Percentiles rank a stretch among this genome's conserved stretches.
Conservation (phyloP, 192 early-diverging fungal species). For the Entomortierella beljakovae region DNA sequence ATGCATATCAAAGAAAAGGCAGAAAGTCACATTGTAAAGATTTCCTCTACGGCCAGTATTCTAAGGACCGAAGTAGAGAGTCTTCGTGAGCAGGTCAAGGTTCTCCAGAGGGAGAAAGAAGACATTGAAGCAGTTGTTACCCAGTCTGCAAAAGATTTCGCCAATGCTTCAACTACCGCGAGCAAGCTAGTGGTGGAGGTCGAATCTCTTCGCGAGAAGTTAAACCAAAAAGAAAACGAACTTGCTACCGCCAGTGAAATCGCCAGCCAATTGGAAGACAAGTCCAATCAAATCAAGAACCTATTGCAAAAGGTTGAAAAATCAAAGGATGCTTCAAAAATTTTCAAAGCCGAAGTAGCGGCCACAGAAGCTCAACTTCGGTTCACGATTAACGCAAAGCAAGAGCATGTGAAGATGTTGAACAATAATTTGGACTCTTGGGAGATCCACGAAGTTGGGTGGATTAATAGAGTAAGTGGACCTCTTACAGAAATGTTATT, state of each 20-base stretch:
- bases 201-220: slow-evolving; percentile 20
- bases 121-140: neutral
- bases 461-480: slow-evolving; percentile 20
- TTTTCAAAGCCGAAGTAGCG: slow-evolving; percentile 9
- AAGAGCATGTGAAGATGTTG: slow-evolving; percentile 13
- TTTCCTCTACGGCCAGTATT: slow-evolving; percentile 29
- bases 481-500: too few relatives aligned
- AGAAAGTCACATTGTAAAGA: slow-evolving; percentile 10
- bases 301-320: slow-evolving; percentile 20
- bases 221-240: slow-evolving; percentile 5
- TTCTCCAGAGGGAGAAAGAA: slow-evolving; percentile 8
- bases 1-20: slow-evolving; percentile 9
- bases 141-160: slow-evolving; percentile 5
- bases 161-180: slow-evolving; percentile 25
- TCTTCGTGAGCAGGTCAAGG: slow-evolving; percentile 15
- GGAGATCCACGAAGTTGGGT: slow-evolving; percentile 34
- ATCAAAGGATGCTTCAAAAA: slow-evolving; percentile 1
- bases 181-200: slow-evolving; percentile 24
- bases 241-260: neutral
- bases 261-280: slow-evolving; percentile 5
- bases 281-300: slow-evolving; percentile 6
- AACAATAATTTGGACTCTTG: slow-evolving; percentile 17
- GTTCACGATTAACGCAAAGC: neutral
- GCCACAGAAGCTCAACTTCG: slow-evolving; percentile 1
- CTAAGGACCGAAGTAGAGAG: slow-evolving; percentile 22